Percentiles rank a stretch among this genome's conserved stretches.
These are phyloP conservation scores for Diaporthe nobilis DNA, from an alignment of 2,329 filamentous ascomycete species.

Conservation along the genomic window DNA sequence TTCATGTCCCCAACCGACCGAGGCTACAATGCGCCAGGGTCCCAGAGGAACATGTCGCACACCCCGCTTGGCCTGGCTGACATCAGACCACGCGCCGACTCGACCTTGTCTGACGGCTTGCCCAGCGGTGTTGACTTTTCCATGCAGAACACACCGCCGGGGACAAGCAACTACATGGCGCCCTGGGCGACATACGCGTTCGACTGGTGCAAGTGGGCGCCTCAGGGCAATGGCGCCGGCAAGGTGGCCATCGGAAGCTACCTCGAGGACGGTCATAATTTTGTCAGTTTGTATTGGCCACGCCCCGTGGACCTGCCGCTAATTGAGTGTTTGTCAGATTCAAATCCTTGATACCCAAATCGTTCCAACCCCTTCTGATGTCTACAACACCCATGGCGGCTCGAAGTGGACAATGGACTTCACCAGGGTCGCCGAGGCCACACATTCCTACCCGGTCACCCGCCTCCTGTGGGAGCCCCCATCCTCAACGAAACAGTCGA, in stretches of 20 bases:
- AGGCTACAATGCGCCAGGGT: constrained; percentile 70
- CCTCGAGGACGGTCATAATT: constrained; percentile 97
- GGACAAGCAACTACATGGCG: constrained; percentile 93
- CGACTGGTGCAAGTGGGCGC: constrained; percentile 99
- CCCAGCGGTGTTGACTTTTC: constrained; percentile 76
- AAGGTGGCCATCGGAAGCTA: constrained; percentile 98
- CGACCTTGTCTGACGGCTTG: constrained; percentile 80
- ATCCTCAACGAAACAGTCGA: constrained; percentile 94
- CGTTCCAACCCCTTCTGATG: constrained; percentile 76
- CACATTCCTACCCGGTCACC: constrained; percentile 97
- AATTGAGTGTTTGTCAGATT: constrained; percentile 70
- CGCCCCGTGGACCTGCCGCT: background rate
- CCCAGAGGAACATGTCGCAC: constrained; percentile 78
- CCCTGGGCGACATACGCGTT: constrained; percentile 97
- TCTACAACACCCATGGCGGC: constrained; percentile 74
- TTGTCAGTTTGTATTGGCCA: constrained; percentile 69
- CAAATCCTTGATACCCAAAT: constrained; percentile 96
- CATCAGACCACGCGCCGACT: constrained; percentile 89
- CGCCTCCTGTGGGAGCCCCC: constrained; percentile 96
- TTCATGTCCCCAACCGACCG: constrained; percentile 72
- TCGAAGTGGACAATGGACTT: constrained; percentile 88
- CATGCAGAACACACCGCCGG: constrained; percentile 72
- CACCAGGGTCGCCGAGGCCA: constrained; percentile 93
- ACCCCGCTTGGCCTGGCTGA: constrained; percentile 93
- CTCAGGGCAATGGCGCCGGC: constrained; percentile 83